phyloP scores from a whole-genome alignment of 129 eudicot genomes.

The Helianthus annuus region HanXRQr2.0-SUNRISE NC_035448.2:130120393-130120892 shows the following conservation, averaged over 20 bases:
- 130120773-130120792: not conserved
- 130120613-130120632: slow-evolving; percentile 4
- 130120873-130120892: slow-evolving; percentile 79
- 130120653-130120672: not conserved
- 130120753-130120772: slow-evolving; percentile 16
- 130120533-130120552: slow-evolving; percentile 7
- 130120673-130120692: slow-evolving; percentile 7
- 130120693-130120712: slow-evolving; percentile 8
- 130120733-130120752: slow-evolving; percentile 11
- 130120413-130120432: too few relatives aligned
- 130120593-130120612: slow-evolving; percentile 11
- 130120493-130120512: not conserved
- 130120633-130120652: slow-evolving; percentile 4
- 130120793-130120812: slow-evolving; percentile 17
- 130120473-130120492: not conserved
- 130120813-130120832: slow-evolving; percentile 71
- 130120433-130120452: slow-evolving; percentile 6
- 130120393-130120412: too few relatives aligned
- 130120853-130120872: slow-evolving; percentile 93
- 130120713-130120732: slow-evolving; percentile 5
- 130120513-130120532: not conserved
- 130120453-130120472: slow-evolving; percentile 9
- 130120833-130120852: slow-evolving; percentile 99
- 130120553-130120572: slow-evolving; percentile 9
- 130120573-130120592: slow-evolving; percentile 3